phyloP scores from a whole-genome alignment of 805 yeast genomes.

The Myxozyma nipponensis region DNA sequence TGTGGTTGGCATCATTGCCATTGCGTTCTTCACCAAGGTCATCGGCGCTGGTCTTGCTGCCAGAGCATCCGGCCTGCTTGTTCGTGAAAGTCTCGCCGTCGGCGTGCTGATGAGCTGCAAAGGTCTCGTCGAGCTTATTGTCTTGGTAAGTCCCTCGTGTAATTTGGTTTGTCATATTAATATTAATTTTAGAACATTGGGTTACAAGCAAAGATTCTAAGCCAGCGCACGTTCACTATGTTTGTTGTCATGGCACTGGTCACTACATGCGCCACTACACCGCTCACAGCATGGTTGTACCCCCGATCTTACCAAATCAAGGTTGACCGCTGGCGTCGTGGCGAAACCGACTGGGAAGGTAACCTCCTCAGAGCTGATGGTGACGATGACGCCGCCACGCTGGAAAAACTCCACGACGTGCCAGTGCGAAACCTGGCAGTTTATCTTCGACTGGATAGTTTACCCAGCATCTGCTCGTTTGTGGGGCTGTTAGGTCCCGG shows the following conservation, averaged over 20 bases:
- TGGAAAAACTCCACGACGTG: neutral
- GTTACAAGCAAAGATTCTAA: conserved; percentile 63
- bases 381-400: neutral
- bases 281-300: conserved; percentile 58
- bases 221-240: conserved; percentile 67
- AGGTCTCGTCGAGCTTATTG: conserved; percentile 43
- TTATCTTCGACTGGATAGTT: neutral
- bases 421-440: neutral
- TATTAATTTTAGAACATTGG: too few relatives aligned
- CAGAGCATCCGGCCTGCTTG: conserved; percentile 54
- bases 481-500: neutral
- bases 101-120: conserved; percentile 85
- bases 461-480: neutral
- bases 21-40: conserved; percentile 67
- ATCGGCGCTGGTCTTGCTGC: conserved; percentile 66
- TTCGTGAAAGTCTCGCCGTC: conserved; percentile 73
- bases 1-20: conserved; percentile 58
- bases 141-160: too few relatives aligned
- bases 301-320: conserved; percentile 40
- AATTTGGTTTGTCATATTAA: too few relatives aligned
- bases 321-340: neutral
- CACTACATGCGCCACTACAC: conserved; percentile 76
- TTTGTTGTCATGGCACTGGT: conserved; percentile 78
- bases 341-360: conserved; percentile 5
- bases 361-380: neutral